phyloP scores from a whole-genome alignment of 2,329 filamentous ascomycete genomes.

The Cercospora citrullina region DNA sequence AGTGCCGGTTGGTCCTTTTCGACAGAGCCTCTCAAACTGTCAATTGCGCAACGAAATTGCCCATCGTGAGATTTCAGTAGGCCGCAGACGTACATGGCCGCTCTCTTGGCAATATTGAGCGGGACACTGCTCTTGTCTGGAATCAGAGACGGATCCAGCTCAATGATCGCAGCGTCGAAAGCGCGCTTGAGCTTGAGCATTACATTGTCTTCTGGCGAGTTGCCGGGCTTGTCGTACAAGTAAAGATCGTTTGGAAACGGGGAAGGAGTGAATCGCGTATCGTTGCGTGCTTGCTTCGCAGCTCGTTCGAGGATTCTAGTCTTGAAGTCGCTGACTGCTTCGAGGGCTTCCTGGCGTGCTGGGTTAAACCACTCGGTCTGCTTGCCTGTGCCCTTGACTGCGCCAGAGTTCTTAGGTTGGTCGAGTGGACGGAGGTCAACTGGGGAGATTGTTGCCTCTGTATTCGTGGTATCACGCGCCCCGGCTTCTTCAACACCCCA shows the following conservation, averaged over 20 bases:
- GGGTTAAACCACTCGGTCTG: neutral
- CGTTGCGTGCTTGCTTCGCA: conserved; percentile 9
- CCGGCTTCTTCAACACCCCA: neutral
- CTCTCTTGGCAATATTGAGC: conserved; percentile 2
- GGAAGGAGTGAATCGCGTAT: conserved; percentile 4
- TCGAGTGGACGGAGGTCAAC: neutral
- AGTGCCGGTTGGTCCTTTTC: neutral
- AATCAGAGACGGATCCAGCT: conserved; percentile 1
- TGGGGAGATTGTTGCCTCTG: neutral
- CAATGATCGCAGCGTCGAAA: neutral
- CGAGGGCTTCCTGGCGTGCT: conserved; percentile 8
- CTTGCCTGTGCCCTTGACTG: conserved; percentile 4
- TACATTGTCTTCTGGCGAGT: conserved; percentile 5
- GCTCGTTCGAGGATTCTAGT: conserved; percentile 14
- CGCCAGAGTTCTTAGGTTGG: neutral
- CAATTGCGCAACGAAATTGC: conserved; percentile 8
- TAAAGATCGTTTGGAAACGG: conserved; percentile 4
- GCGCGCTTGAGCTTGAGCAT: conserved; percentile 9
- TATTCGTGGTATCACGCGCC: neutral
- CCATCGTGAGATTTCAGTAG: conserved; percentile 10
- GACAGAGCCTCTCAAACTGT: conserved; percentile 1
- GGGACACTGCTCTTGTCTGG: neutral
- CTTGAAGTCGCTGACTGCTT: conserved; percentile 13
- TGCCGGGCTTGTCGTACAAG: conserved; percentile 5
- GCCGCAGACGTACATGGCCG: conserved; percentile 10